These are phyloP conservation scores for Pichia occidentalis DNA, from an alignment of 805 yeast species.

Conservation along the genomic window DNA sequence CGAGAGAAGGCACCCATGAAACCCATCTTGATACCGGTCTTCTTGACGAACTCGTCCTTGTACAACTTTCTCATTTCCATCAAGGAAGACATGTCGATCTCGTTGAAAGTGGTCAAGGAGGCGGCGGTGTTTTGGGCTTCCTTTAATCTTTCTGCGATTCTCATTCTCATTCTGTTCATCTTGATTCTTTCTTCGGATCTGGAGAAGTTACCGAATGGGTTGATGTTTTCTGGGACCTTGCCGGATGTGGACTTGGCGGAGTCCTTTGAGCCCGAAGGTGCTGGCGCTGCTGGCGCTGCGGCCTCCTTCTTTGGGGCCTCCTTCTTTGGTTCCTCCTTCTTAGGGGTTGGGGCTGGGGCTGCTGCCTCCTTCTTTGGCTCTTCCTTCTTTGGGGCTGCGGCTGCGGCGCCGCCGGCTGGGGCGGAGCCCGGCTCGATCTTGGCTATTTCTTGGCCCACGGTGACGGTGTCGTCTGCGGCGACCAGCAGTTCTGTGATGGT, in stretches of 20 bases:
- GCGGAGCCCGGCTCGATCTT: conserved; percentile 77
- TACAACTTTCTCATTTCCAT: conserved; percentile 92
- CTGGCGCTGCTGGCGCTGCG: conserved; percentile 16
- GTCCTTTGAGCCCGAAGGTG: conserved; percentile 25
- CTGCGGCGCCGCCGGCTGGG: conserved; percentile 51
- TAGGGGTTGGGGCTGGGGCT: conserved; percentile 28
- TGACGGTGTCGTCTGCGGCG: conserved; percentile 84
- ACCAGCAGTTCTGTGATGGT: conserved; percentile 79
- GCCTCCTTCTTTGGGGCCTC: conserved; percentile 25
- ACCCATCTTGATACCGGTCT: conserved; percentile 90
- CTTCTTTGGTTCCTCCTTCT: conserved; percentile 17
- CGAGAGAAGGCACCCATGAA: conserved; percentile 98
- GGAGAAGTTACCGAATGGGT: conserved; percentile 48
- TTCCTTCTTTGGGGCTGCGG: conserved; percentile 16
- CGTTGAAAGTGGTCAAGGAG: conserved; percentile 94
- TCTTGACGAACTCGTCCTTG: conserved; percentile 93
- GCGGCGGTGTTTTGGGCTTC: conserved; percentile 99
- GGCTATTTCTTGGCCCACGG: conserved; percentile 89
- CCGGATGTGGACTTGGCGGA: conserved; percentile 18
- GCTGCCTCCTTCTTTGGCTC: conserved; percentile 26
- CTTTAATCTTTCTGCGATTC: conserved; percentile 98
- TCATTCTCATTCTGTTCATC: conserved; percentile 98
- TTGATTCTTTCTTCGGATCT: conserved; percentile 88
- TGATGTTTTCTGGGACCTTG: conserved; percentile 25
- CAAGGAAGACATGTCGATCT: conserved; percentile 90